A percentile compares a stretch with the other conserved stretches of the same genome.
phyloP scores from a whole-genome alignment of 495 filamentous ascomycete genomes.

The Hyaloscypha finlandica region DNA sequence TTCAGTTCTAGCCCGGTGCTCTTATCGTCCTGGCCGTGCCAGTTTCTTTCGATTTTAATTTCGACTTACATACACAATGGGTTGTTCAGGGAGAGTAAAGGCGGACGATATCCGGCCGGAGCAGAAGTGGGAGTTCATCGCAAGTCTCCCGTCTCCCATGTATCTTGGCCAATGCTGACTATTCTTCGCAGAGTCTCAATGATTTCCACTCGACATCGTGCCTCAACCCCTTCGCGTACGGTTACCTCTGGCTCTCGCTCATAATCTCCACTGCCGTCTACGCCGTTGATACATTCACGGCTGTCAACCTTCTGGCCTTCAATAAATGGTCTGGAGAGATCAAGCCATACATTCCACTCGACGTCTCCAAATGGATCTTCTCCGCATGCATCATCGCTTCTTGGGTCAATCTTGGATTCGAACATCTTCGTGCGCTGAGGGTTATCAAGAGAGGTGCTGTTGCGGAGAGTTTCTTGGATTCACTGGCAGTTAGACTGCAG shows the following conservation, averaged over 20 bases:
- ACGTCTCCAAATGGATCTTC: constrained; percentile 86
- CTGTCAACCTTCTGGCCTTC: constrained; percentile 86
- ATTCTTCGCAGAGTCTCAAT: constrained; percentile 65
- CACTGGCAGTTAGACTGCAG: constrained; percentile 78
- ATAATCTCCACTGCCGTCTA: constrained; percentile 83
- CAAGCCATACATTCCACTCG: constrained; percentile 66
- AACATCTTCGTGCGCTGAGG: constrained; percentile 74
- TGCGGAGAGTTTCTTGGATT: constrained; percentile 89
- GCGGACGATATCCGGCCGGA: constrained; percentile 66
- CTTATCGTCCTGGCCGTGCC: constrained; percentile 21
- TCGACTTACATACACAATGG: constrained; percentile 55
- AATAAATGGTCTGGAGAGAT: constrained; percentile 58
- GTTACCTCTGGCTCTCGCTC: constrained; percentile 77
- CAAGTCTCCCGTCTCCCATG: constrained; percentile 45
- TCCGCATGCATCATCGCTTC: constrained; percentile 85
- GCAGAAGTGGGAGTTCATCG: constrained; percentile 95
- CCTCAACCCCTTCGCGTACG: constrained; percentile 77
- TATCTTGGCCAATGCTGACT: constrained; percentile 4
- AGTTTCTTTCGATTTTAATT: constrained; percentile 23
- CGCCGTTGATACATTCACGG: constrained; percentile 87
- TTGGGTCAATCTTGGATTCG: constrained; percentile 71
- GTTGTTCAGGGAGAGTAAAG: constrained; percentile 72
- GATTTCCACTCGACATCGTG: constrained; percentile 86
- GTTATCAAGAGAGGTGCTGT: constrained; percentile 83
- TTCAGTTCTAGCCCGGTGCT: constrained; percentile 25